These are phyloP conservation scores for Schrenkiella parvula DNA, from an alignment of 345 rosid genomes.

Conservation along the genomic window DNA sequence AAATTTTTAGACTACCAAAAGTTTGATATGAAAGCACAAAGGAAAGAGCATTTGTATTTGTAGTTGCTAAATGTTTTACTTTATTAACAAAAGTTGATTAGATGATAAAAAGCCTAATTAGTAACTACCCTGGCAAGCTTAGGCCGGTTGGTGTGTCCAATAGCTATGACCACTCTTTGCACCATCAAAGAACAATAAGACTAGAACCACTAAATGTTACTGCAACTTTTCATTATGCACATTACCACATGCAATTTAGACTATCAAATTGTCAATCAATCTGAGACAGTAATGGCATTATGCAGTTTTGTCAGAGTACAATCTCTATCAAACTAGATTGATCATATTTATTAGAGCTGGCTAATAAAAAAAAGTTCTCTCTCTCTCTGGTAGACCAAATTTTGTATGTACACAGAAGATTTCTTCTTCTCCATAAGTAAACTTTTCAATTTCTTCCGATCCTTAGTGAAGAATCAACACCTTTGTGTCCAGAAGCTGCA, in stretches of 20 bases:
- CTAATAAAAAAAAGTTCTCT: background rate
- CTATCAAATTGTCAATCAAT: background rate
- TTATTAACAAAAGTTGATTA: too few relatives aligned
- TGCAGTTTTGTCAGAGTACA: background rate
- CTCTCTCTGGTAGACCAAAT: background rate
- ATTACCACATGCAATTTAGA: background rate
- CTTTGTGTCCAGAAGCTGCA: constrained; percentile 37
- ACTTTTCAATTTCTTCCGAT: constrained; percentile 61
- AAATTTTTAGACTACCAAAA: too few relatives aligned
- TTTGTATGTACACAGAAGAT: background rate
- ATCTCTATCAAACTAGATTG: background rate
- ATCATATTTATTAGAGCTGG: background rate
- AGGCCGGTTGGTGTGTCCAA: background rate
- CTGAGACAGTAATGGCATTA: background rate
- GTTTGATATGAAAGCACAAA: too few relatives aligned
- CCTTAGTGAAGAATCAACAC: constrained; percentile 72
- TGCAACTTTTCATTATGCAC: background rate
- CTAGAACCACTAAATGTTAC: background rate
- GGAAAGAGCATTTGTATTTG: too few relatives aligned
- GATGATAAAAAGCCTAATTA: too few relatives aligned
- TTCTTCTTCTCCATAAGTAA: background rate
- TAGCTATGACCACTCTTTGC: background rate
- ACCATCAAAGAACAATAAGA: background rate
- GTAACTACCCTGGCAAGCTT: background rate
- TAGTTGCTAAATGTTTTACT: too few relatives aligned